Conservation (phyloP, 352 stramenopile genomes). For the Saprolegnia parasitica region DNA sequence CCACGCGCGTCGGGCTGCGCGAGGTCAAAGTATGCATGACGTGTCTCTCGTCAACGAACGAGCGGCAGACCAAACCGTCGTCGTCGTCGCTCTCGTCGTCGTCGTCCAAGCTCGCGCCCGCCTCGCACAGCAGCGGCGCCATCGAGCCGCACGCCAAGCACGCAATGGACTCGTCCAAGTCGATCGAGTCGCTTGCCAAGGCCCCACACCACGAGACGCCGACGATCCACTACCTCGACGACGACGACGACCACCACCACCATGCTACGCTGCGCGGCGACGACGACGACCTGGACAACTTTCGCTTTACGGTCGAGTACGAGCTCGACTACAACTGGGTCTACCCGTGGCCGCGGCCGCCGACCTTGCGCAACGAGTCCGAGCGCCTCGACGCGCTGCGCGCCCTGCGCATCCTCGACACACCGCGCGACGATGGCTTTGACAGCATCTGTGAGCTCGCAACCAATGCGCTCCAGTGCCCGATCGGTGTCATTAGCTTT, state of each 20-base stretch:
- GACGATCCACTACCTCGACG: too few species aligned
- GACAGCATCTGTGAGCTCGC: slow-evolving; percentile 7
- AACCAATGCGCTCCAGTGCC: slow-evolving; percentile 7
- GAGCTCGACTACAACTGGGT: slow-evolving; percentile 79
- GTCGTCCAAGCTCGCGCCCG: slow-evolving; percentile 3
- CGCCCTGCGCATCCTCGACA: slow-evolving; percentile 37
- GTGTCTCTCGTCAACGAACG: neutral
- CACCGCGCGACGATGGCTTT: slow-evolving; percentile 8
- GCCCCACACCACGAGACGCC: too few species aligned
- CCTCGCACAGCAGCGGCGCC: neutral
- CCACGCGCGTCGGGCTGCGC: neutral
- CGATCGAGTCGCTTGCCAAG: neutral
- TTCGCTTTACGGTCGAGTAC: slow-evolving; percentile 41
- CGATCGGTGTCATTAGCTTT: slow-evolving; percentile 43
- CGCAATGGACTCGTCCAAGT: slow-evolving; percentile 12
- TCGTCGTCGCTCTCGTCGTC: neutral
- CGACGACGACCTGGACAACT: neutral
- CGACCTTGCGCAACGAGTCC: slow-evolving; percentile 72
- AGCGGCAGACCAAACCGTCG: neutral
- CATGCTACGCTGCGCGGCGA: neutral
- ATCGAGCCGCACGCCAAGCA: slow-evolving; percentile 7
- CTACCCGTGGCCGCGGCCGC: slow-evolving; percentile 78
- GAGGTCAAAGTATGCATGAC: slow-evolving; percentile 19
- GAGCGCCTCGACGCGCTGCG: slow-evolving; percentile 66
- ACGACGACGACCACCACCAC: neutral